These are phyloP conservation scores for Talaromyces rugulosus DNA, from an alignment of 2,329 filamentous ascomycete genomes.

Conservation along the genomic window DNA sequence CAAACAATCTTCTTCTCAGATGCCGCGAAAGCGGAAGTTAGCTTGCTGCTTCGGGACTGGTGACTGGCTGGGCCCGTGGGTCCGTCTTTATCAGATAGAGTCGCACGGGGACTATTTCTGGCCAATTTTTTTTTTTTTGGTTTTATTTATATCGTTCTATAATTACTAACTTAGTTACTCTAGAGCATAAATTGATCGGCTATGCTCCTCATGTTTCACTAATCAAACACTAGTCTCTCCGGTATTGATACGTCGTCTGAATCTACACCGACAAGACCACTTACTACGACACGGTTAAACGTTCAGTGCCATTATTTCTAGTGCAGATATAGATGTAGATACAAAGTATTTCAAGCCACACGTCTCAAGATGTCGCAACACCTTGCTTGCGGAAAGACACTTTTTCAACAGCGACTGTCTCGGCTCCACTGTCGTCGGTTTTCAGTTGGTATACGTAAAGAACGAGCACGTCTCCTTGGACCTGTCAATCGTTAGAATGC, in stretches of 20 bases:
- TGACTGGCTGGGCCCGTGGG: slow-evolving; percentile 6
- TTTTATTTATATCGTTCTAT: not conserved
- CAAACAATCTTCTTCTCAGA: slow-evolving; percentile 6
- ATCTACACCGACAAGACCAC: not conserved
- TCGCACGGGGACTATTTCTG: not conserved
- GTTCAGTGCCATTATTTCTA: not conserved
- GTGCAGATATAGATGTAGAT: not conserved
- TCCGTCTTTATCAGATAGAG: not conserved
- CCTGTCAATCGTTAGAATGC: slow-evolving; percentile 47
- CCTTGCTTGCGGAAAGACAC: slow-evolving; percentile 79
- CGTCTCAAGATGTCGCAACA: slow-evolving; percentile 50
- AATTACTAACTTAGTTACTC: not conserved
- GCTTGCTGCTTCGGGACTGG: slow-evolving; percentile 27
- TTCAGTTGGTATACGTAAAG: slow-evolving; percentile 89
- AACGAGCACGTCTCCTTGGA: slow-evolving; percentile 92
- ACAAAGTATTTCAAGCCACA: not conserved
- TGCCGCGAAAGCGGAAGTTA: slow-evolving; percentile 20
- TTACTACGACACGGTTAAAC: not conserved
- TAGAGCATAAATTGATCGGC: not conserved
- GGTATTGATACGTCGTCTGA: not conserved
- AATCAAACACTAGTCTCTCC: not conserved
- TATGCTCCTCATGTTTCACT: not conserved
- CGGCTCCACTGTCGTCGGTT: slow-evolving; percentile 70
- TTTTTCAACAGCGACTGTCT: slow-evolving; percentile 80
- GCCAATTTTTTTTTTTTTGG: not conserved